These are phyloP conservation scores for Ogataea polymorpha DNA, from an alignment of 805 yeast species.

Conservation along the genomic window DNA sequence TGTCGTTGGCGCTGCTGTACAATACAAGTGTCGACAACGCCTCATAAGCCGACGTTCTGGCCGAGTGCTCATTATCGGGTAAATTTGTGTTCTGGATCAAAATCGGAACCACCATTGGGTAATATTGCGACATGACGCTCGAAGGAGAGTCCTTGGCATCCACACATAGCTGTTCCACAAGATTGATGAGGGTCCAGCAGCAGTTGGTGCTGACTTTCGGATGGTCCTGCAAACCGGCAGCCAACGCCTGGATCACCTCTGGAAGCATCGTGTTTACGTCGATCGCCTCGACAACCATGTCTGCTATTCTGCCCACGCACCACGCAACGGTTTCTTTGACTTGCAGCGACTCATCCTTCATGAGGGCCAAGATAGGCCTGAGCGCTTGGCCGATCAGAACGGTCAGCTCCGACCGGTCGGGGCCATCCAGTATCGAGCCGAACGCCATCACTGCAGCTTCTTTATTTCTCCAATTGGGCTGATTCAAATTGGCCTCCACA, in stretches of 20 bases:
- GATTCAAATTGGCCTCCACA: slow-evolving; percentile 69
- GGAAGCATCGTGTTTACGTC: slow-evolving; percentile 65
- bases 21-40: slow-evolving; percentile 81
- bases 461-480: slow-evolving; percentile 74
- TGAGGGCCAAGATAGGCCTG: slow-evolving; percentile 69
- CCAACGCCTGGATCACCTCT: slow-evolving; percentile 66
- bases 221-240: slow-evolving; percentile 82
- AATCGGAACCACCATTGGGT: slow-evolving; percentile 63
- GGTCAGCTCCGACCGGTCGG: slow-evolving; percentile 68
- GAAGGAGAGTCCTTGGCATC: slow-evolving; percentile 48
- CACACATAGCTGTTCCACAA: slow-evolving; percentile 74
- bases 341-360: slow-evolving; percentile 72
- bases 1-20: slow-evolving; percentile 66
- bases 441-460: slow-evolving; percentile 99
- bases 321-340: slow-evolving; percentile 97
- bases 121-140: slow-evolving; percentile 72
- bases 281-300: slow-evolving; percentile 74
- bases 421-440: slow-evolving; percentile 95
- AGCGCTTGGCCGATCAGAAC: slow-evolving; percentile 77
- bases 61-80: slow-evolving; percentile 77
- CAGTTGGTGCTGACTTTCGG: slow-evolving; percentile 95
- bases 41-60: slow-evolving; percentile 96
- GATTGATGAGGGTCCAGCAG: slow-evolving; percentile 94
- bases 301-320: slow-evolving; percentile 97
- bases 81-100: slow-evolving; percentile 67